phyloP scores from a whole-genome alignment of 2,329 filamentous ascomycete genomes.

The Microcyclosporella mali region DNA sequence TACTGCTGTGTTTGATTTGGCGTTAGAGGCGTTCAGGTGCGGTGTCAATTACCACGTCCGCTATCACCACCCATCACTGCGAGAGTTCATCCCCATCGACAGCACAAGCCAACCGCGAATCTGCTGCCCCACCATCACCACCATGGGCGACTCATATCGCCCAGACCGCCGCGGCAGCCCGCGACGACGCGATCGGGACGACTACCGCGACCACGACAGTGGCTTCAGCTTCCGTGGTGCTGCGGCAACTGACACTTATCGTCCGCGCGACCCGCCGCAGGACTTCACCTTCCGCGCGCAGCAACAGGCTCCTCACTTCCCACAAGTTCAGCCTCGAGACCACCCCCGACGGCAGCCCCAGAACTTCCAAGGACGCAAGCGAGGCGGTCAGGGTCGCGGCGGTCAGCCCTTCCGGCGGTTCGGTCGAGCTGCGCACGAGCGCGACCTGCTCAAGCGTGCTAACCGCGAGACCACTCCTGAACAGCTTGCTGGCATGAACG shows the following conservation, averaged over 20 bases:
- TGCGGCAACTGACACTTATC: conserved; percentile 11
- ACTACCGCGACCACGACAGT: background rate
- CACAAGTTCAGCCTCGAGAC: conserved; percentile 13
- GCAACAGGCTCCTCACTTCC: conserved; percentile 19
- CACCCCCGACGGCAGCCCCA: conserved; percentile 2
- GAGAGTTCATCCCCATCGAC: background rate
- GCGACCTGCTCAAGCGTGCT: conserved; percentile 38
- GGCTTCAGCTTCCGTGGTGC: conserved; percentile 25
- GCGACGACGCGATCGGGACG: background rate
- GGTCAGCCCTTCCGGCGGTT: conserved; percentile 12
- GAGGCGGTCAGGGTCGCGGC: conserved; percentile 2
- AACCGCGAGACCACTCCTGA: conserved; percentile 39
- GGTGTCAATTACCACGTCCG: background rate
- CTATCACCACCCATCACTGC: too few relatives aligned
- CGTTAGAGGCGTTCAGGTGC: conserved; percentile 1
- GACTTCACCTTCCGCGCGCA: conserved; percentile 19
- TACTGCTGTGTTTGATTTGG: background rate
- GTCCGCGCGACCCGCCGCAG: conserved; percentile 17
- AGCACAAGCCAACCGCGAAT: background rate
- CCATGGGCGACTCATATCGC: conserved; percentile 11
- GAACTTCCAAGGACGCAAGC: conserved; percentile 1
- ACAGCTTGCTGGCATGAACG: conserved; percentile 39
- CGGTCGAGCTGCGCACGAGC: conserved; percentile 34
- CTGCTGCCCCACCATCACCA: background rate
- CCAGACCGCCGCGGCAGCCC: background rate